Conservation (phyloP, 192 early-diverging fungal genomes). For the Coemansia sp. region DNA sequence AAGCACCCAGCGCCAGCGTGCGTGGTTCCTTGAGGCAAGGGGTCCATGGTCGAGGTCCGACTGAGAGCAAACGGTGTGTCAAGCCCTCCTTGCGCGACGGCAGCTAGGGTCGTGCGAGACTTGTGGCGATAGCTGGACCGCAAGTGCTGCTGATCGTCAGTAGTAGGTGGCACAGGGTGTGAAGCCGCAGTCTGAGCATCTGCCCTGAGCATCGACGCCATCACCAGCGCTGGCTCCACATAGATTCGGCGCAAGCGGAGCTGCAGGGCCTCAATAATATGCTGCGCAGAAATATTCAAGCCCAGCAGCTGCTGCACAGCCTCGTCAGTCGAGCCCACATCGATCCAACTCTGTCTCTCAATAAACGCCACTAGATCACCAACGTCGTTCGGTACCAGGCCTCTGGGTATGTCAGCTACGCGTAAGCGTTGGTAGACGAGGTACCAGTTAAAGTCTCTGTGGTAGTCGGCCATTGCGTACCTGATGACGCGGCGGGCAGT, state of each 20-base stretch:
- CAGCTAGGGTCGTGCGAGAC: neutral
- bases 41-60: constrained; percentile 24
- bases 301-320: constrained; percentile 33
- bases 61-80: constrained; percentile 12
- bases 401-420: constrained; percentile 37
- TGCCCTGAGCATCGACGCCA: constrained; percentile 30
- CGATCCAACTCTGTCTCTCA: constrained; percentile 34
- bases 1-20: neutral
- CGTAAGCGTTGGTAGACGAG: constrained; percentile 39
- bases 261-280: constrained; percentile 38
- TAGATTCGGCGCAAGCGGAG: constrained; percentile 47
- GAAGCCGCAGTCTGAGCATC: neutral
- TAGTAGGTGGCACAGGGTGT: neutral
- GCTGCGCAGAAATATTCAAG: constrained; percentile 31
- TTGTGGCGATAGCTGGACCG: neutral
- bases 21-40: neutral
- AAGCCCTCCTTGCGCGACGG: neutral
- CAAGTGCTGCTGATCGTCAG: neutral
- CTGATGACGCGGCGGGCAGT: constrained; percentile 33
- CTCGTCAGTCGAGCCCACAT: constrained; percentile 29
- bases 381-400: constrained; percentile 24
- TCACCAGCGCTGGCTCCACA: constrained; percentile 35
- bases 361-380: constrained; percentile 41
- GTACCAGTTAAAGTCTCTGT: constrained; percentile 55
- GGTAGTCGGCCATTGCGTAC: constrained; percentile 40